Evolutionary conservation across 257 asterid genomes (phyloP), one percentile per base, ranked within the genome.

Genomic region (Solanum paucissectum): DNA sequence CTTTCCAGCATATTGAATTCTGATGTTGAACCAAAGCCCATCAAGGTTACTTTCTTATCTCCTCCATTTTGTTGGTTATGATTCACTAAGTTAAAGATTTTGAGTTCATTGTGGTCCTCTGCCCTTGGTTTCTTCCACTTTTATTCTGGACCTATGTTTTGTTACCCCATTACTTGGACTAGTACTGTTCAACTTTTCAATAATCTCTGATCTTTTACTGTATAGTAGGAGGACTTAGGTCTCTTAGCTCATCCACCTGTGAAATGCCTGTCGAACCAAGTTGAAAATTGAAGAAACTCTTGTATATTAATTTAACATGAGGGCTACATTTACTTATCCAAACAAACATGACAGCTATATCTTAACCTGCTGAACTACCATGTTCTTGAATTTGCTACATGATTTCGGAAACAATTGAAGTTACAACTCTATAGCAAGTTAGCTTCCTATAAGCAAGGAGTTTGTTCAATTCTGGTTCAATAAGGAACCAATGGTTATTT

Each of bases 1-100:
- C 93, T 96, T 87, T 94, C 95, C 90, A 94, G 98, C 93, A 95
- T 96, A 91, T 88, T 96, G 92, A 94, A 91, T 89, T 92, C 97
- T 60, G 95, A 94, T 38, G 90, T 92, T 66, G 98, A 93, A 85
- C 93, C 96, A 38, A 92, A 94, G 89, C 93, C 95, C 38, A 40
- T 92, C 86, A 90, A 95, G 98, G 99, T 96, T 74, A 88, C 49
- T 68, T 55, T 87, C 60, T 27, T 44, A 83, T 34, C 68, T 85
- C 82, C 82, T 25, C 49, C 58, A 52, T 42, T 52, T 87, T 68
- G 83, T 18, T 82, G 84, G 85, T 25, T 33, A 62, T 85, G 52
- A 42, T 58, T 52, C 68, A 32, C 33, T 73, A 60, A 49, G 69
- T 82, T 82, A 64, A 49, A 29, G 42, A 82, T 3, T 81, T 46